Percentiles rank a stretch among this genome's conserved stretches.
phyloP scores from a whole-genome alignment of 495 filamentous ascomycete species.

The Penicillium argentinense region DNA sequence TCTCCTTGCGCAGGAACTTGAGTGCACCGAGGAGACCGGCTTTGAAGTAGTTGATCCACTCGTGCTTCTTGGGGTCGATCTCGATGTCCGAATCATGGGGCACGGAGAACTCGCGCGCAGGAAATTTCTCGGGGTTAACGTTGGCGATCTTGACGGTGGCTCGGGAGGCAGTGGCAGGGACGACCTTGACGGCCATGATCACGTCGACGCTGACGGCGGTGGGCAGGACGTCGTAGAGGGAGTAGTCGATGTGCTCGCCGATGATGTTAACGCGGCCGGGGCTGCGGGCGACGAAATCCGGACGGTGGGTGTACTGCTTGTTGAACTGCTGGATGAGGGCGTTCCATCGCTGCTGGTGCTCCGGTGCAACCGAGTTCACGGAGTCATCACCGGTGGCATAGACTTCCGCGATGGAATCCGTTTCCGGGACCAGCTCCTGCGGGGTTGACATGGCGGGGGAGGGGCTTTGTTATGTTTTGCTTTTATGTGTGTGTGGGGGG shows the following conservation, averaged over 20 bases:
- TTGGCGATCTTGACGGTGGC: constrained; percentile 71
- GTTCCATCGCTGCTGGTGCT: constrained; percentile 63
- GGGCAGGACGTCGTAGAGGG: constrained; percentile 90
- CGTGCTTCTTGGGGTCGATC: constrained; percentile 78
- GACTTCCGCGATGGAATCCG: constrained; percentile 49
- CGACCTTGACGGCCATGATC: constrained; percentile 77
- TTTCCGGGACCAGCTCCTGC: constrained; percentile 49
- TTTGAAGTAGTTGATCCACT: constrained; percentile 99
- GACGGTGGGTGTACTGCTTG: constrained; percentile 63
- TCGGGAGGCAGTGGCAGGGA: constrained; percentile 38
- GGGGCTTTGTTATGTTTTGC: background rate
- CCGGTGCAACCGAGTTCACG: constrained; percentile 31
- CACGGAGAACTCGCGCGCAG: constrained; percentile 71
- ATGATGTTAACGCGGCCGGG: constrained; percentile 98
- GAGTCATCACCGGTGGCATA: constrained; percentile 50
- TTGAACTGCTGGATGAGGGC: constrained; percentile 69
- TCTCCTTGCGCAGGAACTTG: constrained; percentile 71
- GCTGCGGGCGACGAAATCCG: constrained; percentile 84
- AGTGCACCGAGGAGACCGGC: constrained; percentile 81
- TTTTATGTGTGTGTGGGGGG: background rate
- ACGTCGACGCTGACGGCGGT: constrained; percentile 93
- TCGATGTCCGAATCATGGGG: constrained; percentile 65
- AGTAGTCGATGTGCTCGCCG: constrained; percentile 99
- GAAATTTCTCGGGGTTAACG: constrained; percentile 73
- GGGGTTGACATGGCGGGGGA: constrained; percentile 45